Evolutionary conservation across 495 filamentous ascomycete genomes (phyloP).

Genomic region (Ascodesmis nigricans): DNA sequence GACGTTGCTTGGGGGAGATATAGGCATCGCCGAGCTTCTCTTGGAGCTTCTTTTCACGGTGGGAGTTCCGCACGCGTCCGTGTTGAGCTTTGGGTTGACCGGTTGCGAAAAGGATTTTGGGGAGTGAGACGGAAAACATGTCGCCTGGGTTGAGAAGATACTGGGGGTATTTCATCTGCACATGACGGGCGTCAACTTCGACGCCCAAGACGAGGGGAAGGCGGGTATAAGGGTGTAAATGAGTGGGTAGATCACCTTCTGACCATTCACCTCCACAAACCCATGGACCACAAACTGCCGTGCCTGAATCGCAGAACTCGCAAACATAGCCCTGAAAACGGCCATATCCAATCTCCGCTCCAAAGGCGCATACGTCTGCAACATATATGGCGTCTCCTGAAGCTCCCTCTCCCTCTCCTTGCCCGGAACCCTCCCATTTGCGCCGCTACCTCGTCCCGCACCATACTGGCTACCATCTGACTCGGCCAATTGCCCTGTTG

Average conservation of each 20-base stretch:
- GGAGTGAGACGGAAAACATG: slow-evolving; percentile 84
- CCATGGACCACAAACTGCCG: slow-evolving; percentile 87
- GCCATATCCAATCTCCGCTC: slow-evolving; percentile 81
- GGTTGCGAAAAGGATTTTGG: slow-evolving; percentile 68
- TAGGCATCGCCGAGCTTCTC: slow-evolving; percentile 2
- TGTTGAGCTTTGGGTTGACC: slow-evolving; percentile 50
- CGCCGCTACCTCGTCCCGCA: slow-evolving; percentile 59
- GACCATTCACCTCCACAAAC: slow-evolving; percentile 82
- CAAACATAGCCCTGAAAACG: slow-evolving; percentile 78
- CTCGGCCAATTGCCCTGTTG: slow-evolving; percentile 46
- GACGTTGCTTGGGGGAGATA: neutral
- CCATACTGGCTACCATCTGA: slow-evolving; percentile 63
- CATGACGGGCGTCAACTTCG: no score
- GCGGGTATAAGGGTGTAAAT: slow-evolving; percentile 1
- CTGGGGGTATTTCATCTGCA: slow-evolving; percentile 70
- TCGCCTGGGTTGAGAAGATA: slow-evolving; percentile 95
- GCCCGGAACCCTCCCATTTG: slow-evolving; percentile 18
- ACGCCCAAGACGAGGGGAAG: neutral
- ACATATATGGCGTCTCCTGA: slow-evolving; percentile 52
- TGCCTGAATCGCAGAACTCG: slow-evolving; percentile 82
- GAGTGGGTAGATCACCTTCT: slow-evolving; percentile 53
- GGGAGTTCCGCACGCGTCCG: no score
- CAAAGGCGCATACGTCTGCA: slow-evolving; percentile 77
- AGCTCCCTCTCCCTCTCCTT: slow-evolving; percentile 6
- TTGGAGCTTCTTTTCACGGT: slow-evolving; percentile 4